phyloP scores from a whole-genome alignment of 176 grass and related monocot species.

The Musa schizocarpa region DNA sequence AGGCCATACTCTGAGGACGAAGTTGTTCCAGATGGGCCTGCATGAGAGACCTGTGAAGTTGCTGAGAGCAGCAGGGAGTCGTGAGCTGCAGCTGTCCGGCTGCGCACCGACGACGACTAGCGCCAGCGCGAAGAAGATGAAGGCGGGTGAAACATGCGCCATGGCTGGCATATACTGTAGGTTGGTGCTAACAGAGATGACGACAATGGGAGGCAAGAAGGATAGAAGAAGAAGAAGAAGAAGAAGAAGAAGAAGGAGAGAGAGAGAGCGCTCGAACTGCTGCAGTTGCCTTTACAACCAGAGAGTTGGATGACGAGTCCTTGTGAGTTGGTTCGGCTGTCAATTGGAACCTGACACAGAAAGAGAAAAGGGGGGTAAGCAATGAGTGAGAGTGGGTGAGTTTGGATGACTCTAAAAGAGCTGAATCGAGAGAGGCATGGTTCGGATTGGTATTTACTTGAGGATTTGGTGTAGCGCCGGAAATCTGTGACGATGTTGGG shows the following conservation, averaged over 20 bases:
- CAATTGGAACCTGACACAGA: not conserved
- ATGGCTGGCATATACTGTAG: constrained; percentile 13
- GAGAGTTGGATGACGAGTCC: not conserved
- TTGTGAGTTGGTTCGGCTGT: not conserved
- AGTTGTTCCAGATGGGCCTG: constrained; percentile 61
- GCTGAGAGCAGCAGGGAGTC: constrained; percentile 38
- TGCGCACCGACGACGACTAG: constrained; percentile 30
- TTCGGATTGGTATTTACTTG: not conserved
- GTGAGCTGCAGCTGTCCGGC: constrained; percentile 44
- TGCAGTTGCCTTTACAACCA: constrained; percentile 1
- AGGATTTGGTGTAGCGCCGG: not conserved
- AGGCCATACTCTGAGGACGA: constrained; percentile 14
- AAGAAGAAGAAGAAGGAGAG: not conserved
- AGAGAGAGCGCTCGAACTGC: not conserved
- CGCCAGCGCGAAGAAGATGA: constrained; percentile 27
- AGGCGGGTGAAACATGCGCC: constrained; percentile 21
- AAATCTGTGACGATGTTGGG: not conserved
- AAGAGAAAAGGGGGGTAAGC: not conserved
- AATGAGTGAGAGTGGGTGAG: not conserved
- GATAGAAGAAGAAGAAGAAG: not conserved
- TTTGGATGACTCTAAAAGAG: not conserved
- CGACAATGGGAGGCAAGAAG: not conserved
- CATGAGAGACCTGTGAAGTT: constrained; percentile 78
- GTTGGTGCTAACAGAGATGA: not conserved
- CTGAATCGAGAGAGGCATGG: not conserved